Conservation (phyloP, 495 filamentous ascomycete species). For the Darksidea phi region DNA sequence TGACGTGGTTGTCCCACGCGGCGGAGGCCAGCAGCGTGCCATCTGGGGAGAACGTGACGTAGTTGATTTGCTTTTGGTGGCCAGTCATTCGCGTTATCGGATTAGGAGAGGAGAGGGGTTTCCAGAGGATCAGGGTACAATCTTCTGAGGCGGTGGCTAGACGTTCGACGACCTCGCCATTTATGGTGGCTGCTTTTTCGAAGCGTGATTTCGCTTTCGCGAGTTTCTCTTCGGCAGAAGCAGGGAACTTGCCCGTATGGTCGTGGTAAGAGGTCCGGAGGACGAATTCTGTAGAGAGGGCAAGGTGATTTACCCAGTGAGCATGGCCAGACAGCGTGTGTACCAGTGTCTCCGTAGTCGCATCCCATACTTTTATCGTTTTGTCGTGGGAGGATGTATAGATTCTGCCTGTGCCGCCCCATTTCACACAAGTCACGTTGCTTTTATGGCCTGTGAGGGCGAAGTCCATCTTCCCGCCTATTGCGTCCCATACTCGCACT, state of each 20-base stretch:
- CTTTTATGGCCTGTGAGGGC: conserved; percentile 85
- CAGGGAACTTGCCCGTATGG: conserved; percentile 70
- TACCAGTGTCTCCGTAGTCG: conserved; percentile 70
- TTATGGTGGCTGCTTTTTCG: conserved; percentile 77
- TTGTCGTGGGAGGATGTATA: conserved; percentile 92
- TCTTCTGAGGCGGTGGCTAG: conserved; percentile 91
- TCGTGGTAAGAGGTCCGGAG: conserved; percentile 85
- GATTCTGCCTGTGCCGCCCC: conserved; percentile 86
- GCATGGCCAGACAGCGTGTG: conserved; percentile 80
- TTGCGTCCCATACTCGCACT: conserved; percentile 82
- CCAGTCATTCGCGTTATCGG: conserved; percentile 84
- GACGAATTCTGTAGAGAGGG: conserved; percentile 90
- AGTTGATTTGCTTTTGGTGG: conserved; percentile 95
- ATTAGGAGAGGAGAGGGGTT: conserved; percentile 74
- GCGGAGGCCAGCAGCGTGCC: conserved; percentile 81
- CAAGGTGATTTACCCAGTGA: conserved; percentile 95
- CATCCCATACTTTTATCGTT: conserved; percentile 88
- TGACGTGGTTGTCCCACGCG: conserved; percentile 89
- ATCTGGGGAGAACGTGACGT: conserved; percentile 90
- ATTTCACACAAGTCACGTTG: conserved; percentile 85
- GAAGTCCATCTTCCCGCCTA: conserved; percentile 72
- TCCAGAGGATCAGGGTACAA: conserved; percentile 96
- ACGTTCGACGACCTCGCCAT: conserved; percentile 77
- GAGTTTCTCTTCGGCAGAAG: conserved; percentile 65
- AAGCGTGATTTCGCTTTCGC: conserved; percentile 81